Percentiles rank a stretch among this genome's conserved stretches.
Evolutionary conservation across 352 stramenopile species (phyloP).

Genomic region (Pythium rishiriense): DNA sequence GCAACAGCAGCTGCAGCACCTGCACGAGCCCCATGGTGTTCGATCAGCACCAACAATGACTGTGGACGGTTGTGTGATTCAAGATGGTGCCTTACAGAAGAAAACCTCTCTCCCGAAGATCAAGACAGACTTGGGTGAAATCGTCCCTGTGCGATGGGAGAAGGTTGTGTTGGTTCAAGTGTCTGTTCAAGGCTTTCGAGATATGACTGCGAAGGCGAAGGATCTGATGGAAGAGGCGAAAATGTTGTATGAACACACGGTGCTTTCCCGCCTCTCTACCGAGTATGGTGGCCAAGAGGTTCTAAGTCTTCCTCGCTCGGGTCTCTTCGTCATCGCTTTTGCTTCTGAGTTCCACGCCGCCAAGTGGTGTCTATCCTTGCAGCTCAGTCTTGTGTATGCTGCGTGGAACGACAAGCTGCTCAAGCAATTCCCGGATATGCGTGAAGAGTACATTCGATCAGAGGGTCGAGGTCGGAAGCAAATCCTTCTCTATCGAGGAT

Average conservation of each 20-base stretch:
- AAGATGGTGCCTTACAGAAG: slow-evolving; percentile 36
- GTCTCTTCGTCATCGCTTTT: slow-evolving; percentile 84
- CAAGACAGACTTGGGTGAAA: slow-evolving; percentile 78
- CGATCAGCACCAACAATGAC: slow-evolving; percentile 21
- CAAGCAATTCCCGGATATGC: slow-evolving; percentile 83
- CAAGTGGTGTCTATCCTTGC: slow-evolving; percentile 86
- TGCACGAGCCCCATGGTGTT: slow-evolving; percentile 15
- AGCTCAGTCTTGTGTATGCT: slow-evolving; percentile 83
- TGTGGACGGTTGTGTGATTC: slow-evolving; percentile 7
- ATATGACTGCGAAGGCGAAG: slow-evolving; percentile 73
- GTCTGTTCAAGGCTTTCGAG: slow-evolving; percentile 79
- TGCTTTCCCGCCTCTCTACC: slow-evolving; percentile 76
- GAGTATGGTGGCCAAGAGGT: slow-evolving; percentile 86
- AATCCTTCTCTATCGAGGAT: slow-evolving; percentile 76
- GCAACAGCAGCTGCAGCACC: slow-evolving; percentile 17
- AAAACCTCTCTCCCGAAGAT: slow-evolving; percentile 63
- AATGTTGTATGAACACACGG: slow-evolving; percentile 84
- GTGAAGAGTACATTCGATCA: slow-evolving; percentile 49
- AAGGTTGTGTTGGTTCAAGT: slow-evolving; percentile 87
- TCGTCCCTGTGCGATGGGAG: slow-evolving; percentile 73
- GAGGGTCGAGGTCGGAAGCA: slow-evolving; percentile 52
- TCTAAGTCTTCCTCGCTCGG: slow-evolving; percentile 68
- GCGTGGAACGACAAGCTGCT: slow-evolving; percentile 87
- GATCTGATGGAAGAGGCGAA: slow-evolving; percentile 88
- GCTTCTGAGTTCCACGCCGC: slow-evolving; percentile 84